These are phyloP conservation scores for Fusarium nurragi DNA, from an alignment of 2,329 filamentous ascomycete species.

Conservation along the genomic window DNA sequence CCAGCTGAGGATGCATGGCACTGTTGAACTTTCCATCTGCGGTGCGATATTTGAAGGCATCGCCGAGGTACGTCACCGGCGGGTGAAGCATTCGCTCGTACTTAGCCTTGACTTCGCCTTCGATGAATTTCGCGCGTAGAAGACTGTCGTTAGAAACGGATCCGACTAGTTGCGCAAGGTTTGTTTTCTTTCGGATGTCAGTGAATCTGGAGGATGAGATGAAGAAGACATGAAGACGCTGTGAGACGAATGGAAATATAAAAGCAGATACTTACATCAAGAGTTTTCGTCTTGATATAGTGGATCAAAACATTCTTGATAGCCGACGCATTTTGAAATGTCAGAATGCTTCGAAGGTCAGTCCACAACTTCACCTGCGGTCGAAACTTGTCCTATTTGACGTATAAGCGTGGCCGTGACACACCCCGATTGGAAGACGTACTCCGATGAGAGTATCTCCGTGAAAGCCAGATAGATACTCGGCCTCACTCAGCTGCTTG, in stretches of 20 bases:
- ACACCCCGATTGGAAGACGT: not conserved
- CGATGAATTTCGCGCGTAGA: constrained; percentile 5
- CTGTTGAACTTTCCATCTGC: constrained; percentile 47
- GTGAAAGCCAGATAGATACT: constrained; percentile 2
- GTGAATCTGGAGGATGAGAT: not conserved
- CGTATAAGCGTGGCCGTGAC: rapidly evolving
- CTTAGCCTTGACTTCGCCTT: constrained; percentile 1
- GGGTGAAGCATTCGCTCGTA: constrained; percentile 10
- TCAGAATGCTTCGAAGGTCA: not conserved
- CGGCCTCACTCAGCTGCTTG: not conserved
- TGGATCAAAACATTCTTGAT: no score
- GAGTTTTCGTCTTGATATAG: not conserved
- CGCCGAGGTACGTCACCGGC: constrained; percentile 38
- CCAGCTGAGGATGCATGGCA: constrained; percentile 43
- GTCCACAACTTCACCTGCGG: not conserved
- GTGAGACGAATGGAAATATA: not conserved
- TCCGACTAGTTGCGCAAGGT: not conserved
- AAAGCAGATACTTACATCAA: not conserved
- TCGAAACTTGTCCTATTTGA: not conserved
- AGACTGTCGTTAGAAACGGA: not conserved
- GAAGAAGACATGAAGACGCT: no score
- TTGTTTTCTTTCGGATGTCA: not conserved
- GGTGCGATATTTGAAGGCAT: constrained; percentile 40
- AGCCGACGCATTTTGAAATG: constrained; percentile 1
- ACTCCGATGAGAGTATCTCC: constrained; percentile 12